phyloP scores from a whole-genome alignment of 1,284 basidiomycete species.

The Microbotryomycetes sp. region DNA sequence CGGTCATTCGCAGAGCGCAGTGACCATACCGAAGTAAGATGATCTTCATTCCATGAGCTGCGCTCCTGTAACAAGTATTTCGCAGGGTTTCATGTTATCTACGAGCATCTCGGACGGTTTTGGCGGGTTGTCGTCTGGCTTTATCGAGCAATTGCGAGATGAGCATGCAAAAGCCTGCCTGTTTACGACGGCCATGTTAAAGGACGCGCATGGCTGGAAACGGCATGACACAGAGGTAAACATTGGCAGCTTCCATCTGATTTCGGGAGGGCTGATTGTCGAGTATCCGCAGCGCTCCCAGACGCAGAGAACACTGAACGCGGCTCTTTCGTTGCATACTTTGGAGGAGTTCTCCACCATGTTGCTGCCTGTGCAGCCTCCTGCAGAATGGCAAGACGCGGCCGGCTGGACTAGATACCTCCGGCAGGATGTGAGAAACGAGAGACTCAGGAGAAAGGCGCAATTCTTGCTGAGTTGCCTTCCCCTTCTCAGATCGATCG shows the following conservation, averaged over 20 bases:
- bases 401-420: neutral
- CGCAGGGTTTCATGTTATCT: conserved; percentile 24
- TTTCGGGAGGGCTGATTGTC: neutral
- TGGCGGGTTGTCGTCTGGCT: conserved; percentile 13
- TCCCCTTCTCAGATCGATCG: conserved; percentile 2
- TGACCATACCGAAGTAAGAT: conserved; percentile 20
- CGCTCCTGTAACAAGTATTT: too few relatives aligned
- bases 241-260: neutral
- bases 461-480: neutral
- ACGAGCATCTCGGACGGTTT: conserved; percentile 16
- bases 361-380: conserved; percentile 25
- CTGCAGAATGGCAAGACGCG: neutral
- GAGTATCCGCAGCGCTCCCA: neutral
- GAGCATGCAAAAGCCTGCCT: conserved; percentile 21
- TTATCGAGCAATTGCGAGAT: conserved; percentile 24
- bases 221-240: conserved; percentile 13
- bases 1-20: conserved; percentile 17
- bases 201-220: conserved; percentile 12
- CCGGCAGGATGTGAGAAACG: neutral
- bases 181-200: conserved; percentile 15
- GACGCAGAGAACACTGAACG: conserved; percentile 16
- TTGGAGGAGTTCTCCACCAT: conserved; percentile 19
- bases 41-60: neutral
- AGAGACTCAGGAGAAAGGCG: neutral
- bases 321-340: conserved; percentile 5